Base-by-base conservation (phyloP, 192 early-diverging fungal species). In the Phycomyces nitens region DNA sequence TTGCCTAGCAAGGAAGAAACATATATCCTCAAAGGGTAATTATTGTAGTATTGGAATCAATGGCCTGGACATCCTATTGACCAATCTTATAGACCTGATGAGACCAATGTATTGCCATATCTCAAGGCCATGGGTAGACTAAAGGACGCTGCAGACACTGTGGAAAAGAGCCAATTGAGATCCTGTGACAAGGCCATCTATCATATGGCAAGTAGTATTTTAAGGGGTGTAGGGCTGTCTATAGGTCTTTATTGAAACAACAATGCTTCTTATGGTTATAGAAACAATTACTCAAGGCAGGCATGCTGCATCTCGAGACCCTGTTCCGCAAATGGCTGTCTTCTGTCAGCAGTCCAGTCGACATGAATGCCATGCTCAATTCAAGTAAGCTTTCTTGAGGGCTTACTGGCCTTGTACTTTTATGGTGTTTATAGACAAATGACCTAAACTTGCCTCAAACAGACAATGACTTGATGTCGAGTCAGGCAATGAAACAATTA, bases 1-100 rank as follows among this genome's bases (percentile, higher is more conserved):
- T 67, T 90, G 47, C 84, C 83, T 0, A 79, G 76, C 21, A 74
- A 79, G 66, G 88, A 90, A 61, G 89, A 91, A 49, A 66, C 79
- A 0, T 77, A 78, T 53, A 83, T 92, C 43, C 67, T 82, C 42
- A 84, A 80, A 80, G 89, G 89, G 81, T 87, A 70, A 15, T 40
- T 16, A 34, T 34, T 18, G 18, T 5, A 2, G 1, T 23, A 14
- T 14, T 12, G 21, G n/a, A n/a, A n/a, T n/a, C n/a, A n/a, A n/a
- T n/a, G n/a, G n/a, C n/a, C n/a, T n/a, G n/a, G n/a, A n/a, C n/a
- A n/a, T n/a, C n/a, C n/a, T n/a, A n/a, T n/a, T n/a, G n/a, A n/a
- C n/a, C n/a, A n/a, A n/a, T n/a, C n/a, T n/a, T 14, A 26, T 54
- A 82, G 88, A 5, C 86, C 85, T 18, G 65, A 75, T 39, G 81